Base-by-base conservation (phyloP, 495 filamentous ascomycete species). In the Podospora sp. region DNA sequence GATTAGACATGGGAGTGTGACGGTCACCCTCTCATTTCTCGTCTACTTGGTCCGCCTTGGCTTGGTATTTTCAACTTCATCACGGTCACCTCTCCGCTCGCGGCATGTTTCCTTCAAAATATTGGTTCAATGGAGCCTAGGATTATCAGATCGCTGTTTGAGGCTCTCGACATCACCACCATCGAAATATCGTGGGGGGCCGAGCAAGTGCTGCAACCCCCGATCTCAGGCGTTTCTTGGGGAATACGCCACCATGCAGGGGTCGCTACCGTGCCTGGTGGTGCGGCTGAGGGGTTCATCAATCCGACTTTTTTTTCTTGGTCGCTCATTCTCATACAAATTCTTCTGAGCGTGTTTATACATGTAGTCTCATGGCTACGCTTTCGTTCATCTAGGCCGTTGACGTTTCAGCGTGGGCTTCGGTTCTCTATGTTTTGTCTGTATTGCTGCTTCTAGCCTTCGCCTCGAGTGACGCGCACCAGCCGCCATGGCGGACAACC, bases 201-300 rank as follows among this genome's bases (percentile, higher is more conserved):
- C 12, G 16, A 57, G 53, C 12, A 24, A 24, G 22, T 16, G 21
- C 53, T 26, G 3, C 22, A 57, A n/a, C n/a, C 22, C 53, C 21
- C 20, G 26, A 24, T 57, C 22, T 57, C 53, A 8, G 12, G 7
- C 22, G 21, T 57, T 27, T 14, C 53, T 57, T 27, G 26, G 22
- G 22, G 22, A 14, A 7, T 25, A 57, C 53, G 53, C 53, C 53
- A 57, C 53, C 22, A 57, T 57, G 53, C 53, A 57, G 21, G 53
- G 53, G 11, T 57, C 11, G 22, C 53, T 12, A 57, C 22, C 14
- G 22, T 24, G 53, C 26, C 53, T 57, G 53, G 11, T 7, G 26
- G 18, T 57, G 53, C 53, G 53, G 53, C 53, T 57, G 53, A 57
- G 53, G 53, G 53, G 53, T 46, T 46, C 40, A 46, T 46, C 16